A percentile compares a stretch with the other conserved stretches of the same genome.
Conservation (phyloP, 2,329 filamentous ascomycete species). For the Ophiostoma ulmi region DNA sequence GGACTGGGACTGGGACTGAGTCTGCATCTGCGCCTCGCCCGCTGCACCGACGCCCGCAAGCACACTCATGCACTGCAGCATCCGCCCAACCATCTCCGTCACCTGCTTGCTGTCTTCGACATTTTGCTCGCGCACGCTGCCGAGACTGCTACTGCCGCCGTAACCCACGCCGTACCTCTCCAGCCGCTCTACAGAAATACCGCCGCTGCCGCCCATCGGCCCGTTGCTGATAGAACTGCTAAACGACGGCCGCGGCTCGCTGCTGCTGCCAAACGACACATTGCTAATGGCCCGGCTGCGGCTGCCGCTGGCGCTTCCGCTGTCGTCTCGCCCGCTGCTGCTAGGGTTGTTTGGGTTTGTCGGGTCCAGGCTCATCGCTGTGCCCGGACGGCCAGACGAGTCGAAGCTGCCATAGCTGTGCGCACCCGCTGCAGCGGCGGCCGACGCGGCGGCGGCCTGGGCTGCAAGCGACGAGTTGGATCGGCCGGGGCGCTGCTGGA, state of each 20-base stretch:
- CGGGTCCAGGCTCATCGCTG: slow-evolving; percentile 47
- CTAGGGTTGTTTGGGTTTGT: slow-evolving; percentile 31
- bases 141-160: slow-evolving; percentile 21
- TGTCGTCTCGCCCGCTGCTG: slow-evolving; percentile 44
- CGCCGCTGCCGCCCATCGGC: slow-evolving; percentile 9
- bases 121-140: slow-evolving; percentile 52
- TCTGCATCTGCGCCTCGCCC: slow-evolving; percentile 3
- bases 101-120: slow-evolving; percentile 69
- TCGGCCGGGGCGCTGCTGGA: slow-evolving; percentile 36
- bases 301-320: slow-evolving; percentile 45
- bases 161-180: slow-evolving; percentile 27
- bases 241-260: slow-evolving; percentile 41
- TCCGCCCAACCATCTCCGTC: slow-evolving; percentile 88
- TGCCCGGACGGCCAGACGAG: slow-evolving; percentile 54
- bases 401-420: slow-evolving; percentile 27
- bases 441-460: not conserved
- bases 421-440: slow-evolving; percentile 5
- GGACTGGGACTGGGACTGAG: slow-evolving; percentile 30
- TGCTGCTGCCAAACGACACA: slow-evolving; percentile 60
- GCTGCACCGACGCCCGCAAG: slow-evolving; percentile 58
- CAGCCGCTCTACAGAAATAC: not conserved
- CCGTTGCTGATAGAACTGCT: slow-evolving; percentile 33
- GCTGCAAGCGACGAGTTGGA: slow-evolving; percentile 26
- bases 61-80: slow-evolving; percentile 94
- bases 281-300: slow-evolving; percentile 82